phyloP scores from a whole-genome alignment of 176 grass and related monocot species.

The Triticum urartu region DNA sequence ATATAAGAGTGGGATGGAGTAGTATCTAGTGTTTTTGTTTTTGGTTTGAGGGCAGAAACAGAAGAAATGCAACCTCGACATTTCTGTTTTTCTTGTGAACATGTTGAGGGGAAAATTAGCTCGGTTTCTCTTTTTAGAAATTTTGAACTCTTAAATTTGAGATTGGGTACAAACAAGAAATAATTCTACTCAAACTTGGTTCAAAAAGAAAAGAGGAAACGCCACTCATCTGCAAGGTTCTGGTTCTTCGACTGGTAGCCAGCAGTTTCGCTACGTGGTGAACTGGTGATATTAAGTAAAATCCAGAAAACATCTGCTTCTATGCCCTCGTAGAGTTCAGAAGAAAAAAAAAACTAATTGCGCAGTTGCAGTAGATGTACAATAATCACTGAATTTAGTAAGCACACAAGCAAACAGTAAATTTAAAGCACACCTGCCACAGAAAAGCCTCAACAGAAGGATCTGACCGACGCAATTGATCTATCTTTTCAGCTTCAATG shows the following conservation, averaged over 20 bases:
- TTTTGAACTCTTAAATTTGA: neutral
- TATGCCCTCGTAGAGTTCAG: neutral
- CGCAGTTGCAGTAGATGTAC: neutral
- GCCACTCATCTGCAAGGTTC: neutral
- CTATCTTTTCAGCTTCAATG: conserved; percentile 78
- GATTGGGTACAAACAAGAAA: neutral
- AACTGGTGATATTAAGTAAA: neutral
- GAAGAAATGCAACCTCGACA: neutral
- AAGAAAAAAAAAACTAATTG: neutral
- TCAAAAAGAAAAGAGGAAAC: neutral
- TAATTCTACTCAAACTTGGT: neutral
- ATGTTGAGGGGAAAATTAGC: neutral
- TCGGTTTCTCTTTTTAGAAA: neutral
- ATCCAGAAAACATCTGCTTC: neutral
- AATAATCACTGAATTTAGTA: neutral
- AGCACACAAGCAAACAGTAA: neutral
- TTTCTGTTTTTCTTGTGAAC: neutral
- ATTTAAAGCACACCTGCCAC: conserved; percentile 67
- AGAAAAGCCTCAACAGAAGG: conserved; percentile 73
- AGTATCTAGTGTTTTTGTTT: neutral
- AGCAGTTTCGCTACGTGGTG: neutral
- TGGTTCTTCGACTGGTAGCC: neutral
- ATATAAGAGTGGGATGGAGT: no score
- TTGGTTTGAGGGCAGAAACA: neutral
- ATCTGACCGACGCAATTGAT: conserved; percentile 51